Evolutionary conservation across 2,329 filamentous ascomycete species (phyloP), one percentile per base, ranked within the genome.

Genomic region (Fusarium nurragi): DNA sequence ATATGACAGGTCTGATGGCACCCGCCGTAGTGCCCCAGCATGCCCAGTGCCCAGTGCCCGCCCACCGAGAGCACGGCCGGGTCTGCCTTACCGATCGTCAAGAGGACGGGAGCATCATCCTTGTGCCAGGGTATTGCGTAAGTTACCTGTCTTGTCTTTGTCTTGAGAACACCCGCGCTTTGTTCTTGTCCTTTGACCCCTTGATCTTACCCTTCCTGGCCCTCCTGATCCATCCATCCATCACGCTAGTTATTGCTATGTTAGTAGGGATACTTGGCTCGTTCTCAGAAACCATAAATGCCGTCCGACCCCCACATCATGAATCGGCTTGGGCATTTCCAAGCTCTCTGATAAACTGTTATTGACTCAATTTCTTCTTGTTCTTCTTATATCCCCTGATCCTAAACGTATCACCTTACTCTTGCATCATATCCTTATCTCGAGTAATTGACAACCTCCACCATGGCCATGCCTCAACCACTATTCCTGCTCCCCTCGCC

Each of bases 1-100:
- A 77, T 76, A 71, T 76, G 75, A 77, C 75, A 77, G 67, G 75
- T 77, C 75, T 76, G 54, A 47, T 69, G 50, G 52, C 40, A 53
- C 58, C 58, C 41, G 60, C 58, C 66, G 72, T 66, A 64, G 54
- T 44, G 52, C 25, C 54, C 63, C 40, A 66, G 62, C 64, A 55
- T 60, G 26, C 14, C 26, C 26, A 30, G 26, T 34, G 30, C 30
- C 16, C 16, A 3, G 30, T 34, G 30, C 16, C 30, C 30, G 61
- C 54, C 65, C 64, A 60, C 69, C 55, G 57, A 73, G 53, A 68
- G 69, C 58, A 71, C 62, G 60, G 60, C 54, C 65, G 62, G 69
- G 54, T 64, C 60, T 63, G 66, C 67, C 63, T 60, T 67, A 69
- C 68, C 61, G 66, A 74, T 74, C 69, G 67, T 65, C 65, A 67